Percentiles rank a stretch among this genome's conserved stretches.
phyloP scores from a whole-genome alignment of 768 basidiomycete genomes.

The Astraeus odoratus region DNA sequence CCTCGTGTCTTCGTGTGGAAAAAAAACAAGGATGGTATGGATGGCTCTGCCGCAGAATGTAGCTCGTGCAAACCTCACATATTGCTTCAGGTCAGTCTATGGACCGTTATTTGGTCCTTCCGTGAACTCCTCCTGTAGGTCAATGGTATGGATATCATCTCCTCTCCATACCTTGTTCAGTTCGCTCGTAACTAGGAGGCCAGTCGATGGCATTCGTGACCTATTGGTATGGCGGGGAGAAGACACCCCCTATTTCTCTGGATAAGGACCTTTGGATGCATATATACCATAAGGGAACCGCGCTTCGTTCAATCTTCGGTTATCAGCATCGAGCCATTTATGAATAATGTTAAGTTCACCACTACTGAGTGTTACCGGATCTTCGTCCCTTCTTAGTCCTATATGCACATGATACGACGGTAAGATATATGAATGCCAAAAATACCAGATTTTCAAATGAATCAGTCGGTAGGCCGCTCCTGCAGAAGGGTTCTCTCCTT shows the following conservation, averaged over 20 bases:
- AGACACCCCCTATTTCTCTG: constrained; percentile 70
- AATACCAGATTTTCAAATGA: too few species aligned
- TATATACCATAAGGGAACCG: constrained; percentile 84
- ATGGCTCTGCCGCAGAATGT: constrained; percentile 90
- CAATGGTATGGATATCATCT: constrained; percentile 98
- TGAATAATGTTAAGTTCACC: not conserved
- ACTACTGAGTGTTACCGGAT: not conserved
- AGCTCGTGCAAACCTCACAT: constrained; percentile 93
- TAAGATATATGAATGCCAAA: too few species aligned
- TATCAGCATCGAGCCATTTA: not conserved
- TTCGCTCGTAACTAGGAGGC: constrained; percentile 85
- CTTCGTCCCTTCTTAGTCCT: too few species aligned
- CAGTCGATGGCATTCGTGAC: constrained; percentile 90
- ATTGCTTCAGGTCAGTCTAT: constrained; percentile 70
- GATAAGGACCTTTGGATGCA: constrained; percentile 76
- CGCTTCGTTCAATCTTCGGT: constrained; percentile 50
- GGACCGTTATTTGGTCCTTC: not conserved
- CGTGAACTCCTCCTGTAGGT: constrained; percentile 38
- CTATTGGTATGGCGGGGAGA: constrained; percentile 96
- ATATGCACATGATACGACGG: too few species aligned
- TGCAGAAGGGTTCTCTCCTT: too few species aligned
- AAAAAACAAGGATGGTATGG: constrained; percentile 99
- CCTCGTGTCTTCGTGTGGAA: constrained; percentile 95
- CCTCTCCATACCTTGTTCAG: constrained; percentile 74
- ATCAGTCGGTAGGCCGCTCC: too few species aligned